phyloP scores from a whole-genome alignment of 2,329 filamentous ascomycete species.

The Verticillium isaacii region DNA sequence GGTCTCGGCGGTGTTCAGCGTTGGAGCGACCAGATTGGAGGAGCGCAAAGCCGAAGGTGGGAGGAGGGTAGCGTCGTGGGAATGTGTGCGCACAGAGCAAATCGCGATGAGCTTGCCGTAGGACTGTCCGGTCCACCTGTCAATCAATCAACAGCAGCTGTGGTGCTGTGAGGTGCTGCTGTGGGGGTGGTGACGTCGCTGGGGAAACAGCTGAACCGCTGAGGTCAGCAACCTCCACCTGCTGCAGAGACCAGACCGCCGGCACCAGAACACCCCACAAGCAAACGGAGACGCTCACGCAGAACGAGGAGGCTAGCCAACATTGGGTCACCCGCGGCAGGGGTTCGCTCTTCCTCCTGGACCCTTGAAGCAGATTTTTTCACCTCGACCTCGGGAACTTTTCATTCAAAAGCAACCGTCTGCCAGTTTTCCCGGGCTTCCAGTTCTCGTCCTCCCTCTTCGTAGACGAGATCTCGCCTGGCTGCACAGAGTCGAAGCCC shows the following conservation, averaged over 20 bases:
- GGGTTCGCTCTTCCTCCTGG: not conserved
- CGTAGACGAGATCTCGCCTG: not conserved
- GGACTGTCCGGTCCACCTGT: not conserved
- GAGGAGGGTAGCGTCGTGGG: not conserved
- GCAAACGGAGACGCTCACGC: not conserved
- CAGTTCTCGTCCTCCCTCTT: conserved; percentile 8
- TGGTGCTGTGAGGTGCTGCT: not conserved
- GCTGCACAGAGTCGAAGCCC: not conserved
- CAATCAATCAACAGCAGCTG: not conserved
- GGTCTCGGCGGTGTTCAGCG: not conserved
- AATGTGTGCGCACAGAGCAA: not conserved
- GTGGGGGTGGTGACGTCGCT: conserved; percentile 11
- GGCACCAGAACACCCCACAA: not conserved
- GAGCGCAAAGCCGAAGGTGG: not conserved
- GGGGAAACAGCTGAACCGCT: conserved; percentile 10
- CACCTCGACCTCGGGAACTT: not conserved
- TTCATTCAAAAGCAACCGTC: not conserved
- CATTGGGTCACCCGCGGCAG: not conserved
- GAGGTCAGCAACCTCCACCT: not conserved
- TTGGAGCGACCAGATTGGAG: not conserved
- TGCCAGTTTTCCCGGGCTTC: not conserved
- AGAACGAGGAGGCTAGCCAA: not conserved
- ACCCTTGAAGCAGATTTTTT: not conserved
- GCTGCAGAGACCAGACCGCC: not conserved
- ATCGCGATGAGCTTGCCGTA: not conserved